Percentiles rank a stretch among this genome's conserved stretches.
phyloP scores from a whole-genome alignment of 108 stramenopile genomes.

The Aureococcus anophagefferens region DNA sequence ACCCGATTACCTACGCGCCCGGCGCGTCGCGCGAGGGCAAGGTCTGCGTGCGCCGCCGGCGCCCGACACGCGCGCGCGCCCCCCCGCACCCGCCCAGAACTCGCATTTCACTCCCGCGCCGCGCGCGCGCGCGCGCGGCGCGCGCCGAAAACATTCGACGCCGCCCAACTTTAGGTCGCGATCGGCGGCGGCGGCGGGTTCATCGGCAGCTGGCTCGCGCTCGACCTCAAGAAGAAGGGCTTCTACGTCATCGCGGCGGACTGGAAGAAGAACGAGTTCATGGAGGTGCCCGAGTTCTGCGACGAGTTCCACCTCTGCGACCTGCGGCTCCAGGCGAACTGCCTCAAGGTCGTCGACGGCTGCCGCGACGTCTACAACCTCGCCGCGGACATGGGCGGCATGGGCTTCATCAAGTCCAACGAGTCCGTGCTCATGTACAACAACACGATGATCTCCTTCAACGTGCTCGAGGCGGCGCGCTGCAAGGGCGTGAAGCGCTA shows the following conservation, averaged over 20 bases:
- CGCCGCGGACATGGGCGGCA: conserved; percentile 99
- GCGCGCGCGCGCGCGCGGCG: no score
- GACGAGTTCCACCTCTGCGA: conserved; percentile 89
- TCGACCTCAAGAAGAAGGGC: background rate
- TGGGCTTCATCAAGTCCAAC: conserved; percentile 97
- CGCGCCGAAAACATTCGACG: no score
- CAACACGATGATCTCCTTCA: conserved; percentile 97
- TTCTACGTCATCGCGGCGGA: conserved; percentile 41
- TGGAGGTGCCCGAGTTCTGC: conserved; percentile 89
- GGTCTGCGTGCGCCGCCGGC: no score
- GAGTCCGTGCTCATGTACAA: conserved; percentile 91
- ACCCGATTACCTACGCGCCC: no score
- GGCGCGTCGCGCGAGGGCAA: no score
- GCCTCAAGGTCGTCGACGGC: conserved; percentile 23
- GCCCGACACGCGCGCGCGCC: no score
- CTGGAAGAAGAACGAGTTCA: conserved; percentile 97
- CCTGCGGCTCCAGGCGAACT: conserved; percentile 69
- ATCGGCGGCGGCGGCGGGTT: conserved; percentile 1
- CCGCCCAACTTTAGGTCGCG: no score
- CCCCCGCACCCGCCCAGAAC: no score
- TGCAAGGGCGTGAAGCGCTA: conserved; percentile 71
- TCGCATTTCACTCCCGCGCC: no score
- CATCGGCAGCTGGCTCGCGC: background rate
- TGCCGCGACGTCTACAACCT: conserved; percentile 95
- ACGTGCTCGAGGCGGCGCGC: conserved; percentile 94